These are phyloP conservation scores for Phlyctochytrium bullatum DNA, from an alignment of 192 early-diverging fungal genomes.

Conservation along the genomic window DNA sequence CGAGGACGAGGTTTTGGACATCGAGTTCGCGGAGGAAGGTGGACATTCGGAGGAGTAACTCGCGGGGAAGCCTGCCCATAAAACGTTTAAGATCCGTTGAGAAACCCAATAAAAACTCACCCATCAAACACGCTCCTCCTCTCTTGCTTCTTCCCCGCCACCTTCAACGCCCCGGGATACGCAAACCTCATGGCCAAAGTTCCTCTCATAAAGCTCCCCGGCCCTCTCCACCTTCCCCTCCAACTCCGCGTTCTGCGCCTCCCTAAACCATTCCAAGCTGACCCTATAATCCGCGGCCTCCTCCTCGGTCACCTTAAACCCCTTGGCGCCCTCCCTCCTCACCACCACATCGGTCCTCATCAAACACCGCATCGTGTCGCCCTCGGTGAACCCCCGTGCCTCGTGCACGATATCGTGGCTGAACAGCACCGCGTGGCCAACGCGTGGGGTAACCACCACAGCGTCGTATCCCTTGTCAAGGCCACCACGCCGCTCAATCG, in stretches of 20 bases:
- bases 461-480: background rate
- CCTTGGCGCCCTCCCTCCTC: background rate
- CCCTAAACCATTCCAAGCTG: constrained; percentile 6
- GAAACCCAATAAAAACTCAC: background rate
- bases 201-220: constrained; percentile 10
- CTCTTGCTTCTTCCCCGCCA: background rate
- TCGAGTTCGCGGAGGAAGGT: background rate
- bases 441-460: background rate
- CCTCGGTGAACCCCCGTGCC: background rate
- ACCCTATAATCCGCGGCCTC: constrained; percentile 6
- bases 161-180: background rate
- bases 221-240: constrained; percentile 1
- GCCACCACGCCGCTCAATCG: background rate
- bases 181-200: background rate
- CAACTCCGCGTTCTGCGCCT: constrained; percentile 9
- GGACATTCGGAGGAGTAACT: background rate
- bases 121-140: background rate
- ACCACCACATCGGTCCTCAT: background rate
- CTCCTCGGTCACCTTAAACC: background rate
- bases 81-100: background rate
- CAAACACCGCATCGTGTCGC: background rate
- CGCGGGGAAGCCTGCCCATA: background rate
- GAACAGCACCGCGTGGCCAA: background rate
- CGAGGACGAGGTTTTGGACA: background rate
- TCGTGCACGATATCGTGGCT: constrained; percentile 1